These are phyloP conservation scores for Penicillium desertorum DNA, from an alignment of 495 filamentous ascomycete genomes.

Conservation along the genomic window DNA sequence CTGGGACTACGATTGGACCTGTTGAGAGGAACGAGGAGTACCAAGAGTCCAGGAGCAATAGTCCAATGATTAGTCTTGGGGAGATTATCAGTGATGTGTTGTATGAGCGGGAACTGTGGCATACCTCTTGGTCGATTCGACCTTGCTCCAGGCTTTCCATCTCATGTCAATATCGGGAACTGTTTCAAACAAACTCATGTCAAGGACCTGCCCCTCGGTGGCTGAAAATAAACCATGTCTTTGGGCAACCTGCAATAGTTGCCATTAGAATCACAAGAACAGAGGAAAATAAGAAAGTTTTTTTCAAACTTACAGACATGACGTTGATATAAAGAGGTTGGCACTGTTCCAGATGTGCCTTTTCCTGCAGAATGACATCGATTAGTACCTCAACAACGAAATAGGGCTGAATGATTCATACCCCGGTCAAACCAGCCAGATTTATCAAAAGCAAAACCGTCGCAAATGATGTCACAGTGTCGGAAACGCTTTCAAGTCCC, in stretches of 20 bases:
- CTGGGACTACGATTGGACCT: constrained; percentile 48
- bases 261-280: constrained; percentile 2
- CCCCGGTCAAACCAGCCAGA: constrained; percentile 50
- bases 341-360: constrained; percentile 44
- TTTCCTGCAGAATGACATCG: constrained; percentile 31
- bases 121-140: constrained; percentile 52
- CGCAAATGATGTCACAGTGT: constrained; percentile 47
- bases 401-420: constrained; percentile 21
- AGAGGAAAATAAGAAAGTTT: not conserved
- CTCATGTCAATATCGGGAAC: constrained; percentile 48
- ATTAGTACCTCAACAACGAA: constrained; percentile 16
- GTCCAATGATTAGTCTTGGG: constrained; percentile 43
- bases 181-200: constrained; percentile 46
- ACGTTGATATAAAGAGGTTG: constrained; percentile 54
- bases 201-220: constrained; percentile 46
- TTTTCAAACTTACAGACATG: constrained; percentile 42
- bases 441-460: constrained; percentile 49
- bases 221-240: constrained; percentile 51
- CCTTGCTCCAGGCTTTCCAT: constrained; percentile 55
- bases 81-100: not conserved
- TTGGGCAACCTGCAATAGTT: constrained; percentile 43
- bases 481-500: constrained; percentile 36
- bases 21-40: constrained; percentile 50
- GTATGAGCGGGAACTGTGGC: not conserved
- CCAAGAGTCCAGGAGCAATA: constrained; percentile 53